phyloP scores from a whole-genome alignment of 805 yeast genomes.

The Candida xyloterini region DNA sequence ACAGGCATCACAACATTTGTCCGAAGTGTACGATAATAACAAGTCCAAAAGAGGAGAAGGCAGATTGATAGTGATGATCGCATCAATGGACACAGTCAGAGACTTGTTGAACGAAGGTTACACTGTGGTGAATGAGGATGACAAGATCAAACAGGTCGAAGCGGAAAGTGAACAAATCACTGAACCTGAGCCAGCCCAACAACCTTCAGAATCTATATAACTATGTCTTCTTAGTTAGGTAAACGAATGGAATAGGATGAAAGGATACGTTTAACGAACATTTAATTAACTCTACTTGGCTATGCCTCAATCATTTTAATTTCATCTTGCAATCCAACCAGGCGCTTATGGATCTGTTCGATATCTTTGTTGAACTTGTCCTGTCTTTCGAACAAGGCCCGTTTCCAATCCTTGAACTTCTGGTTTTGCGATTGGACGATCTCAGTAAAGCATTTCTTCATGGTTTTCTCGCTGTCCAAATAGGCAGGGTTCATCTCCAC shows the following conservation, averaged over 20 bases:
- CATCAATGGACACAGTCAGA: conserved; percentile 32
- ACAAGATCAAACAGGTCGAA: not conserved
- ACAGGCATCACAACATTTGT: conserved; percentile 34
- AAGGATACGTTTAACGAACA: conserved; percentile 6
- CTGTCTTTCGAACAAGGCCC: conserved; percentile 53
- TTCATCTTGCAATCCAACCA: conserved; percentile 37
- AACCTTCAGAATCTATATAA: not conserved
- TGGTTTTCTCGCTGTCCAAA: conserved; percentile 40
- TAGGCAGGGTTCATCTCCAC: conserved; percentile 46
- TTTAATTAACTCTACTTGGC: conserved; percentile 6
- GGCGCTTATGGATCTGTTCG: conserved; percentile 37
- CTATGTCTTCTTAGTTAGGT: conserved; percentile 17
- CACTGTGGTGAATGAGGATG: conserved; percentile 12
- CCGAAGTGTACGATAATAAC: conserved; percentile 38
- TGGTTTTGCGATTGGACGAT: conserved; percentile 48
- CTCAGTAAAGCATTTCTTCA: conserved; percentile 43
- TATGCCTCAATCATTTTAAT: conserved; percentile 15
- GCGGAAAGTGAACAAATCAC: not conserved
- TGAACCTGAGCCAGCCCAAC: conserved; percentile 2
- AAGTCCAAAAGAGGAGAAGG: conserved; percentile 39
- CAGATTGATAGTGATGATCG: conserved; percentile 30
- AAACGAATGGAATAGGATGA: conserved; percentile 7
- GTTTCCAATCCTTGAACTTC: conserved; percentile 62
- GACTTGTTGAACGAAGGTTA: conserved; percentile 22
- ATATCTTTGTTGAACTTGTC: conserved; percentile 53